Base-by-base conservation (phyloP, 257 asterid species). In the Rauvolfia tetraphylla region DNA sequence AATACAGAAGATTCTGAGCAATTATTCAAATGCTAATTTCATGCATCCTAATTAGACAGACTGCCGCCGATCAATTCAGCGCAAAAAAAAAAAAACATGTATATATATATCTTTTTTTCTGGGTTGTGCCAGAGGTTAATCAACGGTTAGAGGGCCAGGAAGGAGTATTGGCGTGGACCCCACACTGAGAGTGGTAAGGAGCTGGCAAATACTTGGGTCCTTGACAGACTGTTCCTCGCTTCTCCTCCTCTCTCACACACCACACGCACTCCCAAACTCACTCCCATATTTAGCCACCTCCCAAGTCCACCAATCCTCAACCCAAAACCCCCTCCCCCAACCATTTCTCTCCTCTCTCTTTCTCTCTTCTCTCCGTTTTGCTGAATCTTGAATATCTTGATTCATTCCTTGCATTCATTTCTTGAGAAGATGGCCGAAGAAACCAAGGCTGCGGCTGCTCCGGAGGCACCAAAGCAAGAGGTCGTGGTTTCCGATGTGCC, bases 391-490 rank as follows among this genome's bases (percentile, higher is more conserved):
- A 10, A 6, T 78, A 53, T 51, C n/a, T 71, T 46, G 9, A 7
- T 17, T 51, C 27, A 10, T 27, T 58, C 44, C 56, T 63, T 20
- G 12, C 22, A 34, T 49, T 29, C 3, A 46, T 44, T 38, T n/a
- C 0, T 36, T 70, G 42, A 51, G 63, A 49, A 69, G 58, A 93
- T 93, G 98, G 98, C 97, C 42, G 96, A 89, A 81, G 98, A 88
- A 81, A 89, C 91, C 7, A 90, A 91, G 78, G 79, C 80, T 80
- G 70, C 89, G 11, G 83, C 88, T 41, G 96, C 84, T 85, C 81
- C 86, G 0, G 79, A 86, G 72, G 84, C 82, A 18, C 83, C 76
- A 3, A 79, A 86, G 1, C 85, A 79, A 8, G 91, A 77, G 57
- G 90, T 79, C 77, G 90, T 71, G 62, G 87, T 86, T 57, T 76